Conservation (phyloP, 805 yeast species). For the Kuraishia piskuri region DNA sequence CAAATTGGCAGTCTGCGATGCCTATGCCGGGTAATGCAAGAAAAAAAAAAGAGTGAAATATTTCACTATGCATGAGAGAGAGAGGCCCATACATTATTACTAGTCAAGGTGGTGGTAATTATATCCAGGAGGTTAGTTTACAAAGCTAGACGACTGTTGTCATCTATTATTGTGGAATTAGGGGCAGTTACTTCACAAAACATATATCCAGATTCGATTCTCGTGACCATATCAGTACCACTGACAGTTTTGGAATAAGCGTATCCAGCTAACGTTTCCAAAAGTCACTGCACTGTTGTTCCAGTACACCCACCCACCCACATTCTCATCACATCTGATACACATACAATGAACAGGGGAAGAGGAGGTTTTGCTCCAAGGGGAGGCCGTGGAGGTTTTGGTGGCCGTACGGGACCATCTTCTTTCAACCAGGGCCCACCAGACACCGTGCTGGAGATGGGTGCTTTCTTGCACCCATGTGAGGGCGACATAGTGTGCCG, state of each 20-base stretch:
- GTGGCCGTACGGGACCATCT: slow-evolving; percentile 40
- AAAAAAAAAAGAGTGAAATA: slow-evolving; percentile 1
- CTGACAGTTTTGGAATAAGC: not conserved
- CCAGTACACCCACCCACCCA: not conserved
- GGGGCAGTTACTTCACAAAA: not conserved
- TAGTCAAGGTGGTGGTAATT: not conserved
- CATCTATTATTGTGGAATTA: not conserved
- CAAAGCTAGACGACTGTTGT: too few species aligned
- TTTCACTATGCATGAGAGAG: not conserved
- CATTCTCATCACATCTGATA: not conserved
- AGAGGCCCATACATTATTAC: not conserved
- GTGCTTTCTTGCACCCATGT: slow-evolving; percentile 82
- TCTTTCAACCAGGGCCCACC: slow-evolving; percentile 90
- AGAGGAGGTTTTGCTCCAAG: slow-evolving; percentile 45
- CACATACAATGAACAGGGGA: slow-evolving; percentile 51
- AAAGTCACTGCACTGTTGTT: not conserved
- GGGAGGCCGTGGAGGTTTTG: slow-evolving; percentile 57
- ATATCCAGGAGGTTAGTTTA: too few species aligned
- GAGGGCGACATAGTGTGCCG: slow-evolving; percentile 97
- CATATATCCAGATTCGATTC: not conserved
- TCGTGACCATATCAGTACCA: not conserved
- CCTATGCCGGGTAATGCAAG: not conserved
- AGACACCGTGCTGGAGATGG: slow-evolving; percentile 91
- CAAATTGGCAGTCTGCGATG: not conserved
- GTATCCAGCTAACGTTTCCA: not conserved